Percentiles rank a stretch among this genome's conserved stretches.
Evolutionary conservation across 768 basidiomycete genomes (phyloP).

Genomic region (Sporobolomyces phaffii): DNA sequence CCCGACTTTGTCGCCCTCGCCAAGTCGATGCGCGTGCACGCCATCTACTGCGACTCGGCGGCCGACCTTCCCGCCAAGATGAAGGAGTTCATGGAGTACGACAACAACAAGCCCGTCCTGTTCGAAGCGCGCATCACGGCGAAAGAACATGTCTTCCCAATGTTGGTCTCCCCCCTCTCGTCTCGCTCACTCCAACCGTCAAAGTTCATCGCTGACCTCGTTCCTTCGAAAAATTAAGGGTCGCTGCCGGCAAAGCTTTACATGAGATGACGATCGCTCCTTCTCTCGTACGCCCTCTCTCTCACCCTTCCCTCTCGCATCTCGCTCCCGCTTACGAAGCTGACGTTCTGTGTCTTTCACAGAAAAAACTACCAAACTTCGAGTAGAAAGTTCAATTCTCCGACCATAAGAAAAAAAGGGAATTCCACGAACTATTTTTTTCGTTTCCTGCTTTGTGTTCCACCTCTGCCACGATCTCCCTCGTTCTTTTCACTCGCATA

Average conservation of each 20-base stretch:
- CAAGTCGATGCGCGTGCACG: constrained; percentile 84
- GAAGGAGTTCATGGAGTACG: constrained; percentile 98
- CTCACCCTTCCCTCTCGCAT: too few species aligned
- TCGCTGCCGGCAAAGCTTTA: constrained; percentile 75
- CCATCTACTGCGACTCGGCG: constrained; percentile 63
- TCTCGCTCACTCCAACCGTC: background rate
- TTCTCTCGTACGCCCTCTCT: constrained; percentile 24
- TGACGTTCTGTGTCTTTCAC: too few species aligned
- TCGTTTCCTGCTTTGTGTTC: too few species aligned
- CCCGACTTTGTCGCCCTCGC: constrained; percentile 90
- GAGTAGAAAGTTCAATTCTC: too few species aligned
- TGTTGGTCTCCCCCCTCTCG: background rate
- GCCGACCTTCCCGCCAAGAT: constrained; percentile 86
- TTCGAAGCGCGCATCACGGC: constrained; percentile 81
- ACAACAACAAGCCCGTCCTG: constrained; percentile 74
- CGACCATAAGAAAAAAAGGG: too few species aligned
- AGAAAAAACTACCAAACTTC: too few species aligned
- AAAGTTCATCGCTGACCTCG: background rate
- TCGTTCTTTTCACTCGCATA: too few species aligned
- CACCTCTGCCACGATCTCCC: too few species aligned
- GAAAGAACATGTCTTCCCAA: constrained; percentile 22
- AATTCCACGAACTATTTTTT: too few species aligned
- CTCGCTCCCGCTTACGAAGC: too few species aligned
- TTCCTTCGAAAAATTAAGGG: background rate
- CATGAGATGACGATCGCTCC: constrained; percentile 85